Evolutionary conservation across 345 rosid genomes (phyloP).

Genomic region (Citrus inodora): DNA sequence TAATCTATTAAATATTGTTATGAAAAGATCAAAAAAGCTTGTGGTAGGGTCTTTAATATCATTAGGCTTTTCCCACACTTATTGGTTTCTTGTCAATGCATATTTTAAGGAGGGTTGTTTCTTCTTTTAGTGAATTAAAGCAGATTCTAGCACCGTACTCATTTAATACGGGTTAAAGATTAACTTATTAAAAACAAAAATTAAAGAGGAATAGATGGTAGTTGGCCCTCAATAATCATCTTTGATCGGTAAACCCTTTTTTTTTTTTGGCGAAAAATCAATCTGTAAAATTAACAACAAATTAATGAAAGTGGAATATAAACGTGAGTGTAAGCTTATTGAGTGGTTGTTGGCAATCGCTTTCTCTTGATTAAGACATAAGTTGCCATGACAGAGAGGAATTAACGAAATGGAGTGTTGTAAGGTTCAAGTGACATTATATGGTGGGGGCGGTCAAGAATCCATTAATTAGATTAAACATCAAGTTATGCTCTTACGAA

Average conservation of each 20-base stretch:
- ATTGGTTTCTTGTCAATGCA: constrained; percentile 8
- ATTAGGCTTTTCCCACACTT: constrained; percentile 8
- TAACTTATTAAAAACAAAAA: not conserved
- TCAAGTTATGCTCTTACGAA: constrained; percentile 15
- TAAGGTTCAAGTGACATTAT: constrained; percentile 7
- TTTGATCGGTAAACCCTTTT: not conserved
- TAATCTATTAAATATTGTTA: not conserved
- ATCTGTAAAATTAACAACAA: not conserved
- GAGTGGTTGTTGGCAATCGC: not conserved
- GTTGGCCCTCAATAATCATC: not conserved
- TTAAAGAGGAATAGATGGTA: not conserved
- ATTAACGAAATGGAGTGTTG: not conserved
- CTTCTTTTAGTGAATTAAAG: constrained; percentile 19
- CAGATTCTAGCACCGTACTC: constrained; percentile 10
- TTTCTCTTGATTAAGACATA: constrained; percentile 14
- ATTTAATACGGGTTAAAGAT: not conserved
- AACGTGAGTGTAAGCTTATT: not conserved
- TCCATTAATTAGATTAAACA: constrained; percentile 14
- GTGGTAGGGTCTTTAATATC: not conserved
- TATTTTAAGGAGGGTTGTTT: not conserved
- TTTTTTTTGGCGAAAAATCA: not conserved
- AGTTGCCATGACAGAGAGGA: constrained; percentile 7
- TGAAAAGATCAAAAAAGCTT: not conserved
- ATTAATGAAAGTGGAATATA: not conserved
- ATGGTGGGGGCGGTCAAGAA: constrained; percentile 11